phyloP scores from a whole-genome alignment of 2,329 filamentous ascomycete species.

The Xylariaceae sp. region DNA sequence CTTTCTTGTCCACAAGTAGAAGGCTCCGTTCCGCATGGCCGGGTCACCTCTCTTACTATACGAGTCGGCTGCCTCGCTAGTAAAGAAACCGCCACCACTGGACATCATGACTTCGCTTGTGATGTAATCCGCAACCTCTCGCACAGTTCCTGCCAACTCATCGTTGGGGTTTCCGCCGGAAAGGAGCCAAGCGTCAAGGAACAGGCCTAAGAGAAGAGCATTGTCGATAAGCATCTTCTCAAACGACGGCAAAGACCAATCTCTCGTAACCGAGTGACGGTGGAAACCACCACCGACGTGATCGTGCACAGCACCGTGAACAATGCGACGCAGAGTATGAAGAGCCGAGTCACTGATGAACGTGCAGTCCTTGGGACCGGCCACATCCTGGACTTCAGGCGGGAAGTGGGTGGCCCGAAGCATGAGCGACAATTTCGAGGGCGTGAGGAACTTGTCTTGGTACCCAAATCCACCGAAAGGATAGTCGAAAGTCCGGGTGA shows the following conservation, averaged over 20 bases:
- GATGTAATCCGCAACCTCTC: conserved; percentile 83
- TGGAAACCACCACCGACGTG: conserved; percentile 54
- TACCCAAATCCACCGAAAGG: conserved; percentile 73
- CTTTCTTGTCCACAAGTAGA: conserved; percentile 87
- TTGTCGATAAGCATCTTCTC: conserved; percentile 98
- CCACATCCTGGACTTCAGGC: conserved; percentile 70
- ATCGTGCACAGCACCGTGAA: conserved; percentile 50
- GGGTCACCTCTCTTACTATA: conserved; percentile 65
- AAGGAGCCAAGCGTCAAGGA: conserved; percentile 77
- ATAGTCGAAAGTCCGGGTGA: conserved; percentile 73
- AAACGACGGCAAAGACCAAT: conserved; percentile 94
- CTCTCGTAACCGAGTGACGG: conserved; percentile 80
- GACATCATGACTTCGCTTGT: conserved; percentile 64
- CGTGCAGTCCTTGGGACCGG: conserved; percentile 73
- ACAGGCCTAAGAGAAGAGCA: conserved; percentile 74
- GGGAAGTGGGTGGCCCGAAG: conserved; percentile 69
- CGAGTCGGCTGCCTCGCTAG: conserved; percentile 88
- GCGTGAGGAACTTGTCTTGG: conserved; percentile 85
- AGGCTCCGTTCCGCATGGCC: conserved; percentile 85
- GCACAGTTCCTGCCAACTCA: conserved; percentile 71
- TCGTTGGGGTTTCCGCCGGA: conserved; percentile 47
- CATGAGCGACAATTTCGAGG: conserved; percentile 77
- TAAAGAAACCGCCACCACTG: conserved; percentile 69
- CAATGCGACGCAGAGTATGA: conserved; percentile 71
- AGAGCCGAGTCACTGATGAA: conserved; percentile 74